A percentile compares a stretch with the other conserved stretches of the same genome.
Evolutionary conservation across 495 filamentous ascomycete species (phyloP).

Genomic region (Pyronema domesticum): DNA sequence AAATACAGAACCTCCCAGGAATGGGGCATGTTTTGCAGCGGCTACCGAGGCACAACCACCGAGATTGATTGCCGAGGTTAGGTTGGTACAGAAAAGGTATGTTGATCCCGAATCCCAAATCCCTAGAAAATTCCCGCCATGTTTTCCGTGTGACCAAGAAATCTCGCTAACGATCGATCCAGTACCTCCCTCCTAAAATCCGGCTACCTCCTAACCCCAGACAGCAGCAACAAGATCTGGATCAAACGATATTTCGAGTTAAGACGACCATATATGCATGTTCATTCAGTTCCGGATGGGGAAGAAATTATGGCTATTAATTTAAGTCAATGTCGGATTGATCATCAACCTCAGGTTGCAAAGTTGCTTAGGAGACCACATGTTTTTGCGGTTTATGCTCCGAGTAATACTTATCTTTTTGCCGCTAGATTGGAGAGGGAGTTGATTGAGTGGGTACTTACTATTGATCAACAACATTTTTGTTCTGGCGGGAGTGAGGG

Average conservation of each 20-base stretch:
- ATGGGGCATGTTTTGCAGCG: slow-evolving; percentile 36
- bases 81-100: slow-evolving; percentile 26
- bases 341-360: slow-evolving; percentile 72
- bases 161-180: no score
- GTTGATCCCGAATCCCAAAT: slow-evolving; percentile 7
- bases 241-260: slow-evolving; percentile 83
- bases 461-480: slow-evolving; percentile 43
- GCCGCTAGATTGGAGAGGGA: slow-evolving; percentile 69
- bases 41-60: slow-evolving; percentile 23
- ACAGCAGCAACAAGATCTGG: slow-evolving; percentile 60
- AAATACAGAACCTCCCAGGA: slow-evolving; percentile 56
- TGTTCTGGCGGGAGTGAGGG: no score
- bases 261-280: slow-evolving; percentile 76
- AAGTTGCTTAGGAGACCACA: slow-evolving; percentile 43
- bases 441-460: slow-evolving; percentile 86
- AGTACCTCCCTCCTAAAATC: slow-evolving; percentile 63
- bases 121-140: no score
- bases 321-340: slow-evolving; percentile 65
- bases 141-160: slow-evolving; percentile 8
- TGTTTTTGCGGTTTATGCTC: slow-evolving; percentile 82
- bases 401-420: slow-evolving; percentile 87
- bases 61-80: slow-evolving; percentile 26
- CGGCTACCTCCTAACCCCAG: slow-evolving; percentile 67
- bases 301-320: slow-evolving; percentile 83
- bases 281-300: slow-evolving; percentile 64